These are phyloP conservation scores for Ricinus communis DNA, from an alignment of 345 rosid species.

Conservation along the genomic window DNA sequence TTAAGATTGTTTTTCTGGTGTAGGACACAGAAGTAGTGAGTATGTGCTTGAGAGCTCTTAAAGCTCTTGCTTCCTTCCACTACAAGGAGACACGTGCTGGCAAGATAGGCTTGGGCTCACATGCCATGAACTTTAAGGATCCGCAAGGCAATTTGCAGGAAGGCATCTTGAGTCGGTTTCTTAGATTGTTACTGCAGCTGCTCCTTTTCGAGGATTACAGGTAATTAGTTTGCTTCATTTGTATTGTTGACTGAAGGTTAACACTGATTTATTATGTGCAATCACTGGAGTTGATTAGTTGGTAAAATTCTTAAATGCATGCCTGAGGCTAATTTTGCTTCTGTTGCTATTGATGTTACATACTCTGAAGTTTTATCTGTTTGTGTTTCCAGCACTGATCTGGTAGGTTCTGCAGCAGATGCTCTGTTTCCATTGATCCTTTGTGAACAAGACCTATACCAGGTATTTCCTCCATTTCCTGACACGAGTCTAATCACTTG, in stretches of 20 bases:
- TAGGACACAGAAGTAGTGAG: slow-evolving; percentile 83
- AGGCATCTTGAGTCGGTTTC: slow-evolving; percentile 76
- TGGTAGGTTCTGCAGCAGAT: slow-evolving; percentile 92
- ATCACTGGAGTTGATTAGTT: background rate
- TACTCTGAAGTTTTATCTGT: slow-evolving; percentile 2
- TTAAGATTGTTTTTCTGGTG: slow-evolving; percentile 8
- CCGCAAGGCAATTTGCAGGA: slow-evolving; percentile 56
- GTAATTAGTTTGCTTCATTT: slow-evolving; percentile 28
- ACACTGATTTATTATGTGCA: background rate
- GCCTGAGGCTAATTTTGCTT: background rate
- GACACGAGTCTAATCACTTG: no score
- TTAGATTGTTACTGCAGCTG: slow-evolving; percentile 66
- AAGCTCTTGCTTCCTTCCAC: slow-evolving; percentile 90
- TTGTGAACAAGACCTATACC: slow-evolving; percentile 83
- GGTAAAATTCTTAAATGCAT: background rate
- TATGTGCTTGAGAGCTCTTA: slow-evolving; percentile 87
- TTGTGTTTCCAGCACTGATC: slow-evolving; percentile 62
- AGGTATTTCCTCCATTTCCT: slow-evolving; percentile 44
- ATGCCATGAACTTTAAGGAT: slow-evolving; percentile 53
- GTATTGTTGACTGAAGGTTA: background rate
- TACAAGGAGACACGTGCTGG: slow-evolving; percentile 69
- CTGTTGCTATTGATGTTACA: background rate
- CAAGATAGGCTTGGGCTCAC: slow-evolving; percentile 65
- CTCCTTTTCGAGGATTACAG: slow-evolving; percentile 95
- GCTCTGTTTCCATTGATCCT: slow-evolving; percentile 93